Evolutionary conservation across 805 yeast genomes (phyloP).

Genomic region (Lachancea lanzarotensis): DNA sequence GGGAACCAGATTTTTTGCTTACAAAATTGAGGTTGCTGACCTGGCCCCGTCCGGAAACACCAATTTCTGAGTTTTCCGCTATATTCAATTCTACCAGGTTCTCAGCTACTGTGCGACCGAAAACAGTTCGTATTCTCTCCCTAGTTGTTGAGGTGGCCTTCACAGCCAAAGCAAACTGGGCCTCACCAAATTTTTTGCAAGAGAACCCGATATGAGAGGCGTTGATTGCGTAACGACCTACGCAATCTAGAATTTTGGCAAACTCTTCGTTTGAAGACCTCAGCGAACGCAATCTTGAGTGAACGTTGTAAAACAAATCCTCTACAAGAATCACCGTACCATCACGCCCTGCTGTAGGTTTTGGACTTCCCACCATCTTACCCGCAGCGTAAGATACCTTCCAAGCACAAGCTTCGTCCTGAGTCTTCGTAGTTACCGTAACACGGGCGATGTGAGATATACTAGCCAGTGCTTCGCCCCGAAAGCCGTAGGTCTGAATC

Average conservation of each 20-base stretch:
- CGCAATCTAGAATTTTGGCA: conserved; percentile 68
- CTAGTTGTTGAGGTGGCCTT: conserved; percentile 42
- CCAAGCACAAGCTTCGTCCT: conserved; percentile 60
- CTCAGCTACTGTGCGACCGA: conserved; percentile 61
- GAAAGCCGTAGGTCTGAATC: conserved; percentile 81
- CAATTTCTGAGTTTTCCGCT: conserved; percentile 36
- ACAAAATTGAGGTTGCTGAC: conserved; percentile 67
- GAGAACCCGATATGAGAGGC: conserved; percentile 62
- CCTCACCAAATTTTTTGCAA: conserved; percentile 74
- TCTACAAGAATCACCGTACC: conserved; percentile 86
- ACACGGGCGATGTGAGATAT: conserved; percentile 85
- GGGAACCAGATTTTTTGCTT: conserved; percentile 54
- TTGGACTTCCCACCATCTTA: conserved; percentile 46
- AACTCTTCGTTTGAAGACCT: conserved; percentile 68
- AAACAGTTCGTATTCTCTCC: conserved; percentile 70
- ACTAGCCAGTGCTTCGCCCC: conserved; percentile 95
- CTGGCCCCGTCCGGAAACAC: conserved; percentile 54
- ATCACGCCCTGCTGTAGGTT: conserved; percentile 74
- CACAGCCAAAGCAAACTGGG: conserved; percentile 58
- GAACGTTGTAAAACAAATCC: conserved; percentile 83
- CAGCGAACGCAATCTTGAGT: conserved; percentile 66
- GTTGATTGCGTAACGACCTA: conserved; percentile 78
- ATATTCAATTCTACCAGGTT: conserved; percentile 49
- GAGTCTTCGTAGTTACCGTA: conserved; percentile 69
- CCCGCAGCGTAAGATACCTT: conserved; percentile 65